These are phyloP conservation scores for Lipomyces yamanashiensis DNA, from an alignment of 805 yeast genomes.

Conservation along the genomic window DNA sequence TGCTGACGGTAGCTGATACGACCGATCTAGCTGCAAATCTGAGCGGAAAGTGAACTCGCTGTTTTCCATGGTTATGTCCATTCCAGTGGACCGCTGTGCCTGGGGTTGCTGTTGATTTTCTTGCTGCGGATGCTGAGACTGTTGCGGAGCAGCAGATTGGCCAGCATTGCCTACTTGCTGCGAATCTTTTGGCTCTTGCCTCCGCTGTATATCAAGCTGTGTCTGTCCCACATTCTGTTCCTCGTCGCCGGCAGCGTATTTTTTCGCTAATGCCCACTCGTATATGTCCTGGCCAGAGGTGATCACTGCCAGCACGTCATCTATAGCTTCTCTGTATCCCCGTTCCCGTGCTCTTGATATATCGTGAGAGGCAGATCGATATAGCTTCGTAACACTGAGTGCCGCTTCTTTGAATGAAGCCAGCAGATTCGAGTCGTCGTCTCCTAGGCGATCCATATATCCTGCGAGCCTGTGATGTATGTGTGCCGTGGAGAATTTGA, in stretches of 20 bases:
- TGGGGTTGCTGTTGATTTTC: slow-evolving; percentile 6
- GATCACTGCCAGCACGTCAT: slow-evolving; percentile 53
- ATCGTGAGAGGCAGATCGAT: slow-evolving; percentile 62
- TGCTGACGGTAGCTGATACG: slow-evolving; percentile 22
- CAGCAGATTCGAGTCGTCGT: slow-evolving; percentile 59
- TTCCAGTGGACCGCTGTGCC: slow-evolving; percentile 1
- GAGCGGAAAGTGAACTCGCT: slow-evolving; percentile 30
- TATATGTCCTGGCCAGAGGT: slow-evolving; percentile 35
- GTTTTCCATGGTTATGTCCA: slow-evolving; percentile 10
- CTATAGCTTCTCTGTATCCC: slow-evolving; percentile 67
- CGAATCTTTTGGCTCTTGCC: not conserved
- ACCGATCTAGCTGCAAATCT: slow-evolving; percentile 32
- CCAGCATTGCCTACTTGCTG: not conserved
- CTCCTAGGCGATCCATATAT: slow-evolving; percentile 42
- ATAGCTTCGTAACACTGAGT: slow-evolving; percentile 68
- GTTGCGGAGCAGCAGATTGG: slow-evolving; percentile 3
- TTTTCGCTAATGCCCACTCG: slow-evolving; percentile 35
- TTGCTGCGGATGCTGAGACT: not conserved
- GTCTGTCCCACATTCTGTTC: not conserved
- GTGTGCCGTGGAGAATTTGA: slow-evolving; percentile 2
- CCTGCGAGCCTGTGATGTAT: not conserved
- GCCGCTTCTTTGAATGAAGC: slow-evolving; percentile 74
- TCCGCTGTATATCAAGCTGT: not conserved
- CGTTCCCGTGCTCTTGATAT: slow-evolving; percentile 53
- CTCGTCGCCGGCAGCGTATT: slow-evolving; percentile 16